These are phyloP conservation scores for Leucogyrophana mollusca DNA, from an alignment of 768 basidiomycete species.

Conservation along the genomic window DNA sequence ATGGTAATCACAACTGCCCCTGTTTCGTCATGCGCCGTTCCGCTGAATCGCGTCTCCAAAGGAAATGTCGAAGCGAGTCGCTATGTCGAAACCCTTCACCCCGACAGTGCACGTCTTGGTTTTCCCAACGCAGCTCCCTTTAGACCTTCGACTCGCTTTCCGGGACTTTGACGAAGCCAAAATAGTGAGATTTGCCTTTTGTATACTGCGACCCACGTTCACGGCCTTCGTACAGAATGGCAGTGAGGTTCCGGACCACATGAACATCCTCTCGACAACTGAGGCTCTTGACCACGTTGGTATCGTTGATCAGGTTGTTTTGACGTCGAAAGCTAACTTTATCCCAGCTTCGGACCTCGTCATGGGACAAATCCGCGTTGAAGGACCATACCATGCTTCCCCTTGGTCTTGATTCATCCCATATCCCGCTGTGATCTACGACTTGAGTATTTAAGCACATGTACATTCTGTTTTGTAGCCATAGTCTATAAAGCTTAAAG, in stretches of 20 bases:
- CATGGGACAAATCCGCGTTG: slow-evolving; percentile 49
- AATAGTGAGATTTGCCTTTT: slow-evolving; percentile 43
- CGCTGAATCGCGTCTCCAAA: slow-evolving; percentile 20
- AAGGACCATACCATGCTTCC: slow-evolving; percentile 56
- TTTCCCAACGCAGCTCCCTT: slow-evolving; percentile 71
- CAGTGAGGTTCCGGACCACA: slow-evolving; percentile 63
- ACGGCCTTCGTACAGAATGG: slow-evolving; percentile 38
- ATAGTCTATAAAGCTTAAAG: too few species aligned
- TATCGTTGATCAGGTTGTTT: neutral
- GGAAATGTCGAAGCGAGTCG: slow-evolving; percentile 53
- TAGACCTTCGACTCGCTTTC: slow-evolving; percentile 65
- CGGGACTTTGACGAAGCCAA: slow-evolving; percentile 66
- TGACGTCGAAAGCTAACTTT: neutral
- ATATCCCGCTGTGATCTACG: slow-evolving; percentile 10
- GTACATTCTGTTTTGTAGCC: too few species aligned
- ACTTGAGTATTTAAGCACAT: too few species aligned
- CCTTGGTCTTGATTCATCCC: slow-evolving; percentile 44
- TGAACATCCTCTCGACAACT: slow-evolving; percentile 63
- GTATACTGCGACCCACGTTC: neutral
- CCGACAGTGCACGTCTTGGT: slow-evolving; percentile 75
- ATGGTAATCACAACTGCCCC: slow-evolving; percentile 38
- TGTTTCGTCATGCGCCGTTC: neutral
- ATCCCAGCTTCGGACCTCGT: slow-evolving; percentile 48
- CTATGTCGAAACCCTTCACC: slow-evolving; percentile 58
- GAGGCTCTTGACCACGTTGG: slow-evolving; percentile 63